phyloP scores from a whole-genome alignment of 2,329 filamentous ascomycete species.

The Aspergillus clavatus region DNA sequence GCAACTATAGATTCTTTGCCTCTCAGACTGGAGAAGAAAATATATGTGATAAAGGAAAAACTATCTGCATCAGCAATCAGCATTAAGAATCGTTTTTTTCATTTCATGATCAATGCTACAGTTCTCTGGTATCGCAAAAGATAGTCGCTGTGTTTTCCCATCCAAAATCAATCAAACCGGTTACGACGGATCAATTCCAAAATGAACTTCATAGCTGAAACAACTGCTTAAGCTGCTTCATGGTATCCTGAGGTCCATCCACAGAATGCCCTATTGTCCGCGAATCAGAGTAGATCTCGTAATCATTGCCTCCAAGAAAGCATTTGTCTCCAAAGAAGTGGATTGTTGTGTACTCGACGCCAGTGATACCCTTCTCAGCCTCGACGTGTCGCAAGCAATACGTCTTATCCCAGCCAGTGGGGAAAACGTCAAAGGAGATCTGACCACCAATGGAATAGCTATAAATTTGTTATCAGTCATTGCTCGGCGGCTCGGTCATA shows the following conservation, averaged over 20 bases:
- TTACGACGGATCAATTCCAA: not conserved
- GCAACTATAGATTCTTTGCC: not conserved
- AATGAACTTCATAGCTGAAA: slow-evolving; percentile 57
- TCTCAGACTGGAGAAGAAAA: not conserved
- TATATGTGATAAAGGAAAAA: not conserved
- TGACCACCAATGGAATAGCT: slow-evolving; percentile 94
- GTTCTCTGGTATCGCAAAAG: not conserved
- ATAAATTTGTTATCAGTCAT: slow-evolving; percentile 5
- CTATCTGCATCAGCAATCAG: no score
- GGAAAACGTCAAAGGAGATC: slow-evolving; percentile 98
- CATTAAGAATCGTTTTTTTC: no score
- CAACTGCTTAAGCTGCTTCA: slow-evolving; percentile 70
- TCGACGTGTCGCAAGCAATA: slow-evolving; percentile 90
- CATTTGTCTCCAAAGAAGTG: slow-evolving; percentile 99
- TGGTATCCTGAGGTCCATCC: slow-evolving; percentile 74
- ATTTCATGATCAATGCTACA: not conserved
- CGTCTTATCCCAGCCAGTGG: slow-evolving; percentile 95
- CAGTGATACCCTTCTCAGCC: slow-evolving; percentile 65
- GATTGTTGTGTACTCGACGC: slow-evolving; percentile 69
- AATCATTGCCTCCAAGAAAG: slow-evolving; percentile 85
- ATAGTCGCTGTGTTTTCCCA: not conserved
- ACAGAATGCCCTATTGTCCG: slow-evolving; percentile 84
- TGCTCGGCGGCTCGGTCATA: not conserved
- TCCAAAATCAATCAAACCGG: not conserved
- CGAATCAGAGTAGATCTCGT: slow-evolving; percentile 80